Base-by-base conservation (phyloP, 164 flowering plant species). In the Buxus sempervirens region DNA sequence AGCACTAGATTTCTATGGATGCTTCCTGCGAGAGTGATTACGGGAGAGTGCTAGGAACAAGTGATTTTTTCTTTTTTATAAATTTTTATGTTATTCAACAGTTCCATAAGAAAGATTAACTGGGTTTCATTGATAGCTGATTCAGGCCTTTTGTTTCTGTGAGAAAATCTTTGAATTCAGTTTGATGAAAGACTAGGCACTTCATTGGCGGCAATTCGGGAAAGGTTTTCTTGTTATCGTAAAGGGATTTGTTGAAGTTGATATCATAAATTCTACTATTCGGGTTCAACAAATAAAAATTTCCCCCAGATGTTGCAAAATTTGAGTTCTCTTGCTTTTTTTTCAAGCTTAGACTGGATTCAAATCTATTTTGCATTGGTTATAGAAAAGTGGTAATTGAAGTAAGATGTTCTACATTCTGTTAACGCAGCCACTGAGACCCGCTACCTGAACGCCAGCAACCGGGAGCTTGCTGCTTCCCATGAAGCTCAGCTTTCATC, bases 381-480 rank as follows among this genome's bases (percentile, higher is more conserved):
- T 64, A 0, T 38, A 16, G 21, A 48, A 56, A 18, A 22, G 9
- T 57, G 21, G 60, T 24, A 25, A 12, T 22, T 56, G 27, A 51
- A 19, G 23, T 49, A 61, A 23, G 19, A 14, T 25, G 1, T 56
- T 14, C 64, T 7, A 45, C 23, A 61, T 45, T 63, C 15, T 70
- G 68, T 70, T 36, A 64, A 53, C 81, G 86, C 87, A 93, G 98
- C 84, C 8, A 85, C 94, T 9, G 98, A 93, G 81, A 86, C 89
- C 9, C 75, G 97, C 38, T 89, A 88, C 69, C 80, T 93, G 23
- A 91, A 93, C 79, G 98, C 98, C n/a, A 93, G 98, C 82, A 91
- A 88, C 70, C 80, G 97, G 22, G 95, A 90, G 77, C 86, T 90
- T 53, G 75, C 76, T 69, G 82, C 86, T 56, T 81, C 89, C 19